Evolutionary conservation across 202 grass and related monocot species (phyloP).

Genomic region (Setaria viridis): DNA sequence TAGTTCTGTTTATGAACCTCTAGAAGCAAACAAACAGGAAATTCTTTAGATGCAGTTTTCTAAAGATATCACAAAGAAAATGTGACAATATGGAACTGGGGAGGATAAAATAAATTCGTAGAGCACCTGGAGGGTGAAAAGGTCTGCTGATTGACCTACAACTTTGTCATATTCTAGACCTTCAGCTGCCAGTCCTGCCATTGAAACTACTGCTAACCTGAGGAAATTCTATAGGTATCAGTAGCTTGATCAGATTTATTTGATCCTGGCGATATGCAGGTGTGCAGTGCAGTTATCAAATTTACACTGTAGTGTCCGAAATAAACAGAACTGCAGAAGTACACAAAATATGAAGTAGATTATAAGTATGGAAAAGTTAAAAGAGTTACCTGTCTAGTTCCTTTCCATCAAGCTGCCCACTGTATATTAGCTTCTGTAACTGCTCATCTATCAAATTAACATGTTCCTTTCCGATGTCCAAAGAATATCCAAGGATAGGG

Average conservation of each 20-base stretch:
- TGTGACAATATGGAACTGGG: background rate
- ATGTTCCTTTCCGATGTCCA: constrained; percentile 97
- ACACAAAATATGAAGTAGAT: background rate
- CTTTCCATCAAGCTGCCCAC: constrained; percentile 83
- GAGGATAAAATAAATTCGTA: constrained; percentile 5
- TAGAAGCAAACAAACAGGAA: constrained; percentile 40
- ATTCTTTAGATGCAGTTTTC: constrained; percentile 12
- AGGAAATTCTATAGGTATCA: constrained; percentile 9
- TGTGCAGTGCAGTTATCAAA: background rate
- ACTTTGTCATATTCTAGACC: constrained; percentile 93
- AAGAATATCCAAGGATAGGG: constrained; percentile 90
- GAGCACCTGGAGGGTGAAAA: constrained; percentile 83
- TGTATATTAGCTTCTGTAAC: constrained; percentile 86
- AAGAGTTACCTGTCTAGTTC: constrained; percentile 75
- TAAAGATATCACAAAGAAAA: background rate
- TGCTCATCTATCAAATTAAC: constrained; percentile 84
- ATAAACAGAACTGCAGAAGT: background rate
- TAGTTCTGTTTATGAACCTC: constrained; percentile 92
- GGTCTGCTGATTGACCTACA: constrained; percentile 88
- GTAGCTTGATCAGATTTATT: background rate
- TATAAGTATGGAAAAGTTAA: background rate
- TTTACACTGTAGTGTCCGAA: background rate
- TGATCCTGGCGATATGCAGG: background rate
- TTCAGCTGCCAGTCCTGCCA: constrained; percentile 95
- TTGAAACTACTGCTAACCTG: constrained; percentile 92